Conservation (phyloP, 2,329 filamentous ascomycete genomes). For the Pseudopithomyces chartarum region DNA sequence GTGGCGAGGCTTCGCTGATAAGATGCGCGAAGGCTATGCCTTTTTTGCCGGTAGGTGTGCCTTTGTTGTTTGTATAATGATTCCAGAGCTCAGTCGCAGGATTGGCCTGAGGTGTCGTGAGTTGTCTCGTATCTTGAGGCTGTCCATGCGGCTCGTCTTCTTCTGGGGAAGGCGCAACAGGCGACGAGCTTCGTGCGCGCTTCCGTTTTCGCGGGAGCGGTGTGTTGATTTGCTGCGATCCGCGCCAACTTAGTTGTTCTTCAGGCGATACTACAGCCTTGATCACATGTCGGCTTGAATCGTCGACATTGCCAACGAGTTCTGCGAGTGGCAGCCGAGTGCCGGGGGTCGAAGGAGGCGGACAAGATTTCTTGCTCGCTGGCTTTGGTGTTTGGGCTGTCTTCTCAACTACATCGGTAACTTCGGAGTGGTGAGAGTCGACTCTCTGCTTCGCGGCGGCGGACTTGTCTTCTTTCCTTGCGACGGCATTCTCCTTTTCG, state of each 20-base stretch:
- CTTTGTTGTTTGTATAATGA: conserved; percentile 49
- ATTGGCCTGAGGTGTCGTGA: conserved; percentile 53
- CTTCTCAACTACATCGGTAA: conserved; percentile 18
- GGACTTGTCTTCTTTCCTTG: conserved; percentile 51
- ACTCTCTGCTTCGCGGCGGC: conserved; percentile 13
- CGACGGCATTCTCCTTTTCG: conserved; percentile 53
- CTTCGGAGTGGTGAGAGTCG: conserved; percentile 28
- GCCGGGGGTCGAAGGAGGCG: conserved; percentile 62
- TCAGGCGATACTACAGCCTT: conserved; percentile 60
- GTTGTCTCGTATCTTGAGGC: conserved; percentile 22
- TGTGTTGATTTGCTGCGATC: conserved; percentile 50
- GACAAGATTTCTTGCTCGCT: conserved; percentile 30
- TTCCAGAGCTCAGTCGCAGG: conserved; percentile 55
- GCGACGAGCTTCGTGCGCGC: conserved; percentile 54
- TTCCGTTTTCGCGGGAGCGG: conserved; percentile 50
- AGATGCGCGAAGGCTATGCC: conserved; percentile 50
- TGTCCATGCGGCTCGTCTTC: conserved; percentile 42
- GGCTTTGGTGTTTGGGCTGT: conserved; percentile 33
- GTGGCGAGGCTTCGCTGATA: conserved; percentile 53
- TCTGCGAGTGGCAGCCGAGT: conserved; percentile 64
- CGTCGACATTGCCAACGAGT: conserved; percentile 65
- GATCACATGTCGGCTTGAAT: conserved; percentile 55
- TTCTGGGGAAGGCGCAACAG: conserved; percentile 46
- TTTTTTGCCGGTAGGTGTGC: conserved; percentile 42
- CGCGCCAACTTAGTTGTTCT: conserved; percentile 65